phyloP scores from a whole-genome alignment of 2,329 filamentous ascomycete species.

The Ophiostoma ulmi region DNA sequence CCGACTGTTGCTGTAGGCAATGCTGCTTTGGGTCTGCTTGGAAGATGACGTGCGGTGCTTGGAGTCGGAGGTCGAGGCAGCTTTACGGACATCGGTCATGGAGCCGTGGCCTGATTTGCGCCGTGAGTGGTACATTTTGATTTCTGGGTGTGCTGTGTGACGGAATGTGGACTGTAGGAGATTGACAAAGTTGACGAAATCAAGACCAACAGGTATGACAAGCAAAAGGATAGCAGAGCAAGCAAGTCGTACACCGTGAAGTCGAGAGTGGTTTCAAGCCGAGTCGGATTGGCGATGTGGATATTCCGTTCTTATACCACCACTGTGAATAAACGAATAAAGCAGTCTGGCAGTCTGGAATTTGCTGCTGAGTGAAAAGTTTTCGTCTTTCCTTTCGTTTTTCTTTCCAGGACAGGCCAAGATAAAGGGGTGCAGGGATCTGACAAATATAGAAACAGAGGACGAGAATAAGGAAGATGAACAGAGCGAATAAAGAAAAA shows the following conservation, averaged over 20 bases:
- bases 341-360: neutral
- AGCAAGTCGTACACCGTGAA: neutral
- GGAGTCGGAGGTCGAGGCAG: slow-evolving; percentile 36
- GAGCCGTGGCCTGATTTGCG: slow-evolving; percentile 54
- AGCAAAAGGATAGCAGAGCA: neutral
- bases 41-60: slow-evolving; percentile 38
- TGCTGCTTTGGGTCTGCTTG: slow-evolving; percentile 33
- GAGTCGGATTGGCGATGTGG: neutral
- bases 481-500: slow-evolving; percentile 7
- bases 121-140: slow-evolving; percentile 52
- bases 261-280: neutral
- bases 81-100: slow-evolving; percentile 52
- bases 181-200: neutral
- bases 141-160: slow-evolving; percentile 12
- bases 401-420: neutral
- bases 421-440: slow-evolving; percentile 1
- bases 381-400: neutral
- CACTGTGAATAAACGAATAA: neutral
- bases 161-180: neutral
- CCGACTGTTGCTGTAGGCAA: slow-evolving; percentile 37
- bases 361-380: slow-evolving; percentile 6
- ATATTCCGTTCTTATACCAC: neutral
- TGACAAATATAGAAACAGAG: slow-evolving; percentile 4
- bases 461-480: slow-evolving; percentile 17
- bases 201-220: neutral